Percentiles rank a stretch among this genome's conserved stretches.
phyloP scores from a whole-genome alignment of 2,329 filamentous ascomycete genomes.

The Aspergillus neotritici region DNA sequence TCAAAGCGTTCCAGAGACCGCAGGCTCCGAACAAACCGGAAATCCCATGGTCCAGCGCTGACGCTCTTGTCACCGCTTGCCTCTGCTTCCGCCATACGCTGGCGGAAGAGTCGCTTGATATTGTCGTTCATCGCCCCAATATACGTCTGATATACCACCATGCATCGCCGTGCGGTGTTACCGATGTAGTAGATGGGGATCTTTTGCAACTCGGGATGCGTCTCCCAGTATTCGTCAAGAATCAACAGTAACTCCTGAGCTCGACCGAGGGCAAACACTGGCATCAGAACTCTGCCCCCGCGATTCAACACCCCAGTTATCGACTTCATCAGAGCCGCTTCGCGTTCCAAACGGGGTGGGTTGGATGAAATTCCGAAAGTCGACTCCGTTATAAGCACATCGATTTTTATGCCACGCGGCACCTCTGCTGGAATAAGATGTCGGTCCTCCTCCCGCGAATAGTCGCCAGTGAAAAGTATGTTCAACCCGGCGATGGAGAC shows the following conservation, averaged over 20 bases:
- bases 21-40: constrained; percentile 85
- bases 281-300: constrained; percentile 86
- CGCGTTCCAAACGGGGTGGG: constrained; percentile 81
- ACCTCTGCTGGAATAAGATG: constrained; percentile 93
- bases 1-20: constrained; percentile 94
- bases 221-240: constrained; percentile 92
- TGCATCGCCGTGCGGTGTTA: constrained; percentile 90
- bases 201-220: constrained; percentile 80
- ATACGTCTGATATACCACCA: constrained; percentile 98
- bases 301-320: constrained; percentile 87
- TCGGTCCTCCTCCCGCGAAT: constrained; percentile 89
- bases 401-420: constrained; percentile 81
- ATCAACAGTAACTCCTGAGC: constrained; percentile 93
- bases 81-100: constrained; percentile 86
- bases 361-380: constrained; percentile 96
- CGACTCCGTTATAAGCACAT: constrained; percentile 94
- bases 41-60: constrained; percentile 78
- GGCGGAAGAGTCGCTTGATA: constrained; percentile 90
- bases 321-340: constrained; percentile 90
- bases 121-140: constrained; percentile 99
- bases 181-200: constrained; percentile 97
- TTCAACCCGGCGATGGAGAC: constrained; percentile 96
- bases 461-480: constrained; percentile 96
- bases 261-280: constrained; percentile 88
- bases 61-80: constrained; percentile 71